A percentile compares a stretch with the other conserved stretches of the same genome.
Conservation (phyloP, 2,329 filamentous ascomycete species). For the Colletotrichum sidae region DNA sequence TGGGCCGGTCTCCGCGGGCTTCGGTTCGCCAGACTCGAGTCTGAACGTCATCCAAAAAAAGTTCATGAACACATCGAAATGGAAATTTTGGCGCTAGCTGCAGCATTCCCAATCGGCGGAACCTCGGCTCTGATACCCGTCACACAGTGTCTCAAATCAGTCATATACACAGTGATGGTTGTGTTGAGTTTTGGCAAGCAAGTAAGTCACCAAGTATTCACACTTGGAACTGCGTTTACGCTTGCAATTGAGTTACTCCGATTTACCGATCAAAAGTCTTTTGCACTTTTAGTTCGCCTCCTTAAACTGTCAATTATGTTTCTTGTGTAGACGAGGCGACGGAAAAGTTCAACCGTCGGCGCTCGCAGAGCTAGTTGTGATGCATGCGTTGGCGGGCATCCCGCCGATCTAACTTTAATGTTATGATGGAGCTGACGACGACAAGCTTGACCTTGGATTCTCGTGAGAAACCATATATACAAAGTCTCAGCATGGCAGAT, state of each 20-base stretch:
- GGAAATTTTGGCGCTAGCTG: constrained; percentile 33
- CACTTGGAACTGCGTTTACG: too few species aligned
- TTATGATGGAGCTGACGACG: neutral
- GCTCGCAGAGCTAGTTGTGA: too few species aligned
- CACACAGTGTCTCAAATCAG: neutral
- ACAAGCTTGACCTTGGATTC: constrained; percentile 5
- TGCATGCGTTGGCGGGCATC: too few species aligned
- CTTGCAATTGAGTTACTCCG: too few species aligned
- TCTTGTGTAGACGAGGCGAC: too few species aligned
- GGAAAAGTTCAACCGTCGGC: too few species aligned
- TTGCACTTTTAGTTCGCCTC: too few species aligned
- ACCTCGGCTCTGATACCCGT: constrained; percentile 21
- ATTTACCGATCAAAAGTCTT: too few species aligned
- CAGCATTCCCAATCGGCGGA: constrained; percentile 29
- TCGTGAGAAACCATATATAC: neutral
- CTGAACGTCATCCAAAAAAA: constrained; percentile 40
- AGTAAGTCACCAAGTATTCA: too few species aligned
- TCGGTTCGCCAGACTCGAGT: constrained; percentile 21
- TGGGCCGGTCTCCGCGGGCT: neutral
- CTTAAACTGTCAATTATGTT: too few species aligned
- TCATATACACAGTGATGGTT: too few species aligned
- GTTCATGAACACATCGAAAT: constrained; percentile 38
- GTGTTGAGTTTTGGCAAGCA: too few species aligned
- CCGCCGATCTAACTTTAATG: neutral
- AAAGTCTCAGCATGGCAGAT: constrained; percentile 2